These are phyloP conservation scores for Verticillium klebahnii DNA, from an alignment of 2,329 filamentous ascomycete species.

Conservation along the genomic window DNA sequence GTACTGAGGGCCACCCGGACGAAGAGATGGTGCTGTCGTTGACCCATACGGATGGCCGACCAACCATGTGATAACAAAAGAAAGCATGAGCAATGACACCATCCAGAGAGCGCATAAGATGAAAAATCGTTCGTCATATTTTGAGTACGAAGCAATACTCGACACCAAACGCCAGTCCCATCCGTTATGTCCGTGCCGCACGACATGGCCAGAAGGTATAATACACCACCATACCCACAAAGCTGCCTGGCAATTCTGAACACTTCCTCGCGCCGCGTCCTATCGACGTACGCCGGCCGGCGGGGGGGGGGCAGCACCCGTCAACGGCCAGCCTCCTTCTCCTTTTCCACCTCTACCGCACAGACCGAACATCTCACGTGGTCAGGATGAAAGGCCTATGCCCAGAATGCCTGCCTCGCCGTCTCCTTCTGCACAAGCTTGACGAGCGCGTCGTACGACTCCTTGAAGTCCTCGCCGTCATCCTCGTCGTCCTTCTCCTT, in stretches of 20 bases:
- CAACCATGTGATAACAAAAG: too few species aligned
- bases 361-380: background rate
- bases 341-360: background rate
- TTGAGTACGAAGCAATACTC: background rate
- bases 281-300: background rate
- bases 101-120: background rate
- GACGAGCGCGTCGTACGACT: slow-evolving; percentile 59
- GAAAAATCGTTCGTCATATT: background rate
- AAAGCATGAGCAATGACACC: background rate
- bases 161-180: slow-evolving; percentile 3
- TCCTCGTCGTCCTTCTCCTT: slow-evolving; percentile 40
- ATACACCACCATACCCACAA: slow-evolving; percentile 11
- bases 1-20: too few species aligned
- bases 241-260: slow-evolving; percentile 3
- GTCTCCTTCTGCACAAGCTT: slow-evolving; percentile 65
- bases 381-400: slow-evolving; percentile 19
- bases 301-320: background rate
- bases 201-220: slow-evolving; percentile 10
- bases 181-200: slow-evolving; percentile 11
- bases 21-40: too few species aligned
- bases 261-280: background rate
- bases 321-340: background rate
- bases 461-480: slow-evolving; percentile 55
- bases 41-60: too few species aligned
- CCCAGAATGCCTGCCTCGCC: slow-evolving; percentile 50